Evolutionary conservation across 331 rosid genomes (phyloP).

Genomic region (Dryas integrifolia): DNA sequence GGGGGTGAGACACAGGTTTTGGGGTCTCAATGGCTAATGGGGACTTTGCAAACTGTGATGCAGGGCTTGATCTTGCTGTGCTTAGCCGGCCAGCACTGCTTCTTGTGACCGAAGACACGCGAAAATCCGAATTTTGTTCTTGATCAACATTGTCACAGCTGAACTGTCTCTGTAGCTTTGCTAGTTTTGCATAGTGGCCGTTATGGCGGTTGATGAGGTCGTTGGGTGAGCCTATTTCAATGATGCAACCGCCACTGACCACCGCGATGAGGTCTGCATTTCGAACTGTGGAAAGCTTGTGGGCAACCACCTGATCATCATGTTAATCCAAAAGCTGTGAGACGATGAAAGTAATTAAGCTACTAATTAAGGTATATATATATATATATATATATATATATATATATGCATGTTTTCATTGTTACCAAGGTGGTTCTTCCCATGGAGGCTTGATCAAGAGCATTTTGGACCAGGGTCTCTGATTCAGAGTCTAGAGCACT

Average conservation of each 20-base stretch:
- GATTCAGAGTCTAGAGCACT: conserved; percentile 98
- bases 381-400: too few species aligned
- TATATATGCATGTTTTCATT: not conserved
- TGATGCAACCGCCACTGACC: conserved; percentile 58
- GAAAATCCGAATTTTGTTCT: conserved; percentile 48
- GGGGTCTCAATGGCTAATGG: conserved; percentile 43
- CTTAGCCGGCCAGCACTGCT: conserved; percentile 71
- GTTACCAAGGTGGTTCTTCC: conserved; percentile 92
- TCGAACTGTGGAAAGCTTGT: conserved; percentile 84
- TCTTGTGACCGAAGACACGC: conserved; percentile 49
- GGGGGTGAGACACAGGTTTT: conserved; percentile 33
- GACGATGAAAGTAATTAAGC: not conserved
- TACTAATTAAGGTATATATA: not conserved
- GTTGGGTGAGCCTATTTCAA: conserved; percentile 71
- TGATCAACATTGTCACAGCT: conserved; percentile 56
- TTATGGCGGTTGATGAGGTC: conserved; percentile 59
- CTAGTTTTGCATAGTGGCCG: conserved; percentile 78
- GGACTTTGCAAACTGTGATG: conserved; percentile 45
- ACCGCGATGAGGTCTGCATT: conserved; percentile 88
- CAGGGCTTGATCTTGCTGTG: conserved; percentile 72
- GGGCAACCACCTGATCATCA: conserved; percentile 78
- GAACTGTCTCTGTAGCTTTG: conserved; percentile 67
- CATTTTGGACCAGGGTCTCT: conserved; percentile 80
- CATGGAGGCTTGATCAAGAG: conserved; percentile 92
- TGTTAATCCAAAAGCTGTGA: conserved; percentile 2